These are phyloP conservation scores for Magnaporthiopsis rhizophila DNA, from an alignment of 2,329 filamentous ascomycete genomes.

Conservation along the genomic window DNA sequence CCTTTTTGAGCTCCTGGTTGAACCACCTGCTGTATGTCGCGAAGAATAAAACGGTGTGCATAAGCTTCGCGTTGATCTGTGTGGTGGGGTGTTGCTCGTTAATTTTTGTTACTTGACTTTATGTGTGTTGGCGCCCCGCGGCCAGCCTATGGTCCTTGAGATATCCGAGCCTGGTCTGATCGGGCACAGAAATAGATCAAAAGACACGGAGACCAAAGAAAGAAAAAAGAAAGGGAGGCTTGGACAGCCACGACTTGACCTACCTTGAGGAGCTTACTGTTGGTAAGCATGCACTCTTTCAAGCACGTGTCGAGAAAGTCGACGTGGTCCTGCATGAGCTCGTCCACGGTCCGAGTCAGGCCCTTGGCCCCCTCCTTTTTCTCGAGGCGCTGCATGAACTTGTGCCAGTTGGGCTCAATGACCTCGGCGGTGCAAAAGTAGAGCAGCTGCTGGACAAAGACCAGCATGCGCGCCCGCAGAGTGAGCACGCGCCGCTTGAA, in stretches of 20 bases:
- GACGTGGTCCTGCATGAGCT: slow-evolving; percentile 98
- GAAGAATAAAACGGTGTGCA: slow-evolving; percentile 93
- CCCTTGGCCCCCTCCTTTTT: slow-evolving; percentile 41
- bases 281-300: slow-evolving; percentile 98
- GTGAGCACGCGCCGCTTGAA: slow-evolving; percentile 95
- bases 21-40: slow-evolving; percentile 83
- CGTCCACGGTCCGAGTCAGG: slow-evolving; percentile 71
- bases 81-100: background rate
- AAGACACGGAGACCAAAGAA: background rate
- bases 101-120: background rate
- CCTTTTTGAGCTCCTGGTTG: slow-evolving; percentile 73
- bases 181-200: background rate
- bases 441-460: slow-evolving; percentile 91
- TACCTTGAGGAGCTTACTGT: slow-evolving; percentile 87
- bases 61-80: slow-evolving; percentile 93
- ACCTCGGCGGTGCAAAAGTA: slow-evolving; percentile 98
- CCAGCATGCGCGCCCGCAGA: slow-evolving; percentile 84
- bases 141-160: too few relatives aligned
- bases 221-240: background rate
- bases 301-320: slow-evolving; percentile 96
- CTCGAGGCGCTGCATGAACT: slow-evolving; percentile 80
- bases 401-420: slow-evolving; percentile 95
- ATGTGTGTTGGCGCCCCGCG: too few relatives aligned
- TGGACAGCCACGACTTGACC: slow-evolving; percentile 17
- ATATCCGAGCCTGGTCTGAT: too few relatives aligned